Base-by-base conservation (phyloP, 129 eudicot species). In the Tagetes erecta region DNA sequence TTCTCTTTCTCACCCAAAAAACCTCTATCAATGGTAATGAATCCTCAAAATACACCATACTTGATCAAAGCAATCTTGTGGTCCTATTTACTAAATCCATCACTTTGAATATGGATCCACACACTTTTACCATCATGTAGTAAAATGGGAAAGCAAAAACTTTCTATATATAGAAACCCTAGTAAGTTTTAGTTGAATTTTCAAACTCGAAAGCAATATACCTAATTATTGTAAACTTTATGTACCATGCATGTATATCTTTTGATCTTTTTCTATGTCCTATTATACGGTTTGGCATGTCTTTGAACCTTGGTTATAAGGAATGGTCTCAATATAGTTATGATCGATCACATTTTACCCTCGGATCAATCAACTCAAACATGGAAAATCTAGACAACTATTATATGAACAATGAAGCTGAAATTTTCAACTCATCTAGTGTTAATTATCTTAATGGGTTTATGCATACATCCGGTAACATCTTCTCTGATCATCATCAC, bases 1-100 rank as follows among this genome's bases (percentile, higher is more conserved):
- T 79, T 73, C 73, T 68, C 65, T 71, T 81, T 58, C 75, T 78
- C 45, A 81, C 72, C 82, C 47, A 71, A 52, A 70, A 78, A 70
- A 20, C 27, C 74, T 31, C 73, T 41, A 78, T 41, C 72, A 78
- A 71, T 60, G 37, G 81, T 52, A 71, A 70, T 60, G 71, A 68
- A 59, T 71, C 68, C 78, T 79, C 85, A 76, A 76, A 81, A 81
- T 78, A 80, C 79, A 78, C 85, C 82, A 81, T 83, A 83, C 89
- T 80, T 75, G 73, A 67, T 57, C 67, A 78, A 85, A 77, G 76
- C 79, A 57, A 69, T 70, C 33, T 40, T 67, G 80, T 85, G 93
- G 87, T 88, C 93, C 89, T 70, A 73, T 53, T 70, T 56, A 64
- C 86, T 78, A 57, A 65, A 80, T 85, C 70, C 63, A 76, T 79